Conservation (phyloP, 2,329 filamentous ascomycete genomes). For the Aspergillus costaricaensis region DNA sequence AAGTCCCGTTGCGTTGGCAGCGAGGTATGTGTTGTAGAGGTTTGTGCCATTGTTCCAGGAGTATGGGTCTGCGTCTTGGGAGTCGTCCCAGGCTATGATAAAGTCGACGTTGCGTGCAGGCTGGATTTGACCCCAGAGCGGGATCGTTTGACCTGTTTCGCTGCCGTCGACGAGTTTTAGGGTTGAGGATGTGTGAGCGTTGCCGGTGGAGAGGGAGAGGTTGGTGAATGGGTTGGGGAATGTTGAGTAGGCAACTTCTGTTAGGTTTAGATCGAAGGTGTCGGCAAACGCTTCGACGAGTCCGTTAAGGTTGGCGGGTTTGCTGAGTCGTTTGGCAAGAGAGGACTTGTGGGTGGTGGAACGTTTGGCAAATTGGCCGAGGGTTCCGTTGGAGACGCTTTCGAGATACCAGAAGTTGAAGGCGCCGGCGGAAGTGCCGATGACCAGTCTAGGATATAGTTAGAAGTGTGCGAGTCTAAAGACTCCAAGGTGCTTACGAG, state of each 20-base stretch:
- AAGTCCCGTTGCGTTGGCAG: neutral
- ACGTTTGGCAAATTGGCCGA: neutral
- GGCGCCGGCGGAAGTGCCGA: neutral
- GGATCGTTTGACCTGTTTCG: neutral
- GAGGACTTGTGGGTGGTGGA: neutral
- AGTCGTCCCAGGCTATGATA: neutral
- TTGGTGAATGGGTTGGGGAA: neutral
- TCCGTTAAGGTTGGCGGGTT: neutral
- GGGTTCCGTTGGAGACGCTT: neutral
- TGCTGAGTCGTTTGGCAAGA: neutral
- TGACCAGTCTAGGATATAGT: neutral
- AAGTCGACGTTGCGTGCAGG: neutral
- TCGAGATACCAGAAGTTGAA: conserved; percentile 1
- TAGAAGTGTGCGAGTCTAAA: neutral
- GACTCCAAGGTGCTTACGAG: neutral
- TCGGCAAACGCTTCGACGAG: neutral
- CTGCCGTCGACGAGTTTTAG: neutral
- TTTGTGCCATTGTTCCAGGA: neutral
- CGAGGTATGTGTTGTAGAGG: neutral
- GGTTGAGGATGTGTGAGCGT: neutral
- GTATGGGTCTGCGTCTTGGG: neutral
- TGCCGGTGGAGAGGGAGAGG: neutral
- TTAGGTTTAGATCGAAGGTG: neutral
- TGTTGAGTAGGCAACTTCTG: neutral
- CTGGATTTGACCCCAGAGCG: neutral